Base-by-base conservation (phyloP, 305 asterid species). In the Solanum chacoense region DNA sequence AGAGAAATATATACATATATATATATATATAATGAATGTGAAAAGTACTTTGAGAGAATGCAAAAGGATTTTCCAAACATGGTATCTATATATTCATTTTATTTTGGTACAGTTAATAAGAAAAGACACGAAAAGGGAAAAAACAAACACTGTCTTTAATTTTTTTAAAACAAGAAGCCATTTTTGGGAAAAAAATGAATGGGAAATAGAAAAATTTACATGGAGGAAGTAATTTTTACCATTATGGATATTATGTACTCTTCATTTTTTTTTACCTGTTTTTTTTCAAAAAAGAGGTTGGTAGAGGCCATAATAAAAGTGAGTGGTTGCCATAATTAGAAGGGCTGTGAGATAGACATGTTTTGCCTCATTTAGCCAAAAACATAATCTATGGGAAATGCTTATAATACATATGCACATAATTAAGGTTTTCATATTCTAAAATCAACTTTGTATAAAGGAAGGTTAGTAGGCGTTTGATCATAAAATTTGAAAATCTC, bases 281-380 rank as follows among this genome's bases (percentile, higher is more conserved):
- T 26, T 80, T 3, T 3, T 42, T 12, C 36, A 38, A 80, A 16
- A 42, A 63, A 80, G 16, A 80, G 24, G 36, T 42, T 42, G 37
- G 26, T 80, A 76, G 55, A 37, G n/a, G 69, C 36, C 32, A 37
- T 87, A 89, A 90, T 83, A 89, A 63, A 88, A 34, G 85, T 13
- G 35, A 84, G 79, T 16, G 32, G 20, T 90, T 90, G 24, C 93
- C 80, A 85, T 74, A 88, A 85, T 59, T 87, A 88, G 90, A 28
- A 65, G 42, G 75, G 28, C 65, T 50, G 26, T 31, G 55, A 74
- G 90, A 84, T 80, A 11, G 31, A 74, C 84, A 83, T 89, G 84
- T 67, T 90, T 88, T 90, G 71, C 93, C 91, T 78, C 9, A 89
- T 91, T 85, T 88, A 88, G 90, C 79, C 89, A 71, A 85, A 87